Base-by-base conservation (phyloP, 2,329 filamentous ascomycete genomes). In the Alternaria viburni region DNA sequence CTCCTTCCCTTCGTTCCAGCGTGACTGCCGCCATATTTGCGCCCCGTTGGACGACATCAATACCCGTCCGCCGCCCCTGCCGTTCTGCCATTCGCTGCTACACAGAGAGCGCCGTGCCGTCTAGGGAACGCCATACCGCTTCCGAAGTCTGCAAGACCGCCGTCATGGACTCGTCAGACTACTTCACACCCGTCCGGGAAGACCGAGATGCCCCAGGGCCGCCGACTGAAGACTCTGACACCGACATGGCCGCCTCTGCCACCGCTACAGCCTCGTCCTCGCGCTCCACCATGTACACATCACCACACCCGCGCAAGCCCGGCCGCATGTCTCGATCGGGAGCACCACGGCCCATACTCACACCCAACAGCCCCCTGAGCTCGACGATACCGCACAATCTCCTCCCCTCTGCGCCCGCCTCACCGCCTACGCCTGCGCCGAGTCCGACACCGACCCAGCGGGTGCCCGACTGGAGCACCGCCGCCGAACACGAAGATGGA, bases 401-500 rank as follows among this genome's bases (percentile, higher is more conserved):
- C n/a, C 83, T 89, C 9, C 87, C 88, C 17, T 90, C 88, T 6
- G 87, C 88, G 57, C 88, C 88, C 19, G 86, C 88, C 12, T 90
- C 88, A 52, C 88, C 88, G 68, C 88, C 88, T 15, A 90, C 88
- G n/a, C 88, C 88, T 11, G 88, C 88, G 26, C 88, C 88, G 7
- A 89, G 87, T 75, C 88, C 88, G 6, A 89, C 88, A 15, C 88
- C 88, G 21, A 87, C 87, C 68, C 86, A 89, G 66, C 81, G 87
- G 67, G 84, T 83, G n/a, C 86, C 86, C 13, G 90, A 93, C 80
- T 94, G 92, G 91, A 92, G 89, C 75, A 88, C 89, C 65, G 90
- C 90, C 19, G 90, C 90, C 45, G 91, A 93, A 64, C 89, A 93
- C 74, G 93, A 97, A 78, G 93, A 97, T 76, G 88, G 91, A 68